Evolutionary conservation across 2,329 filamentous ascomycete species (phyloP), one percentile per base, ranked within the genome.

Genomic region (Coniella vitis): DNA sequence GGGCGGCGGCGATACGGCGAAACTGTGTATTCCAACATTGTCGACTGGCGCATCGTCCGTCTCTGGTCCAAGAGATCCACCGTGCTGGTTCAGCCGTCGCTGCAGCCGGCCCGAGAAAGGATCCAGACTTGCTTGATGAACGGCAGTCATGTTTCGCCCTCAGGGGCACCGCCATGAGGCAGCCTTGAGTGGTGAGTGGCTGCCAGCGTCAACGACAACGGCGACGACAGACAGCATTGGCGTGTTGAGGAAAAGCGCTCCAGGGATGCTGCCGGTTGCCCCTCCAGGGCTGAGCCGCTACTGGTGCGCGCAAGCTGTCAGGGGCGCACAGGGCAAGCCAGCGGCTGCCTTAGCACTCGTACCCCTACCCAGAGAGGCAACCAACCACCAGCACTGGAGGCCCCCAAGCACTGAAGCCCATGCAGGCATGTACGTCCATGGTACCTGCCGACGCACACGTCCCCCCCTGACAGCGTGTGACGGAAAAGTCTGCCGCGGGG

Each of bases 161-260:
- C 31, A 19, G 14, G 38, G 37, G 45, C 17, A 35, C 19, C 9
- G 16, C 16, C 29, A 38, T 16, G 45, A 32, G 37, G 45, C 19
- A 19, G 45, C 38, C 36, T n/a, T n/a, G n/a, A n/a, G n/a, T n/a
- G n/a, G n/a, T 14, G 38, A 42, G 40, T 32, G 40, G 40, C 25
- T 34, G 22, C 25, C 25, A 29, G 25, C 10, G 25, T n/a, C n/a
- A n/a, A n/a, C n/a, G n/a, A n/a, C n/a, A n/a, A n/a, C n/a, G n/a
- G n/a, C n/a, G 25, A 29, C 25, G 25, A 29, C n/a, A 29, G 5
- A 29, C 25, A 5, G 25, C 5, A 29, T 29, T 29, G 25, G 10
- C n/a, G n/a, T n/a, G n/a, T n/a, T n/a, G n/a, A n/a, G n/a, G n/a
- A n/a, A n/a, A n/a, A n/a, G n/a, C n/a, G 29, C 32, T 32, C 19